A percentile compares a stretch with the other conserved stretches of the same genome.
Conservation (phyloP, 1,139 yeast genomes). For the Yamadazyma triangularis region DNA sequence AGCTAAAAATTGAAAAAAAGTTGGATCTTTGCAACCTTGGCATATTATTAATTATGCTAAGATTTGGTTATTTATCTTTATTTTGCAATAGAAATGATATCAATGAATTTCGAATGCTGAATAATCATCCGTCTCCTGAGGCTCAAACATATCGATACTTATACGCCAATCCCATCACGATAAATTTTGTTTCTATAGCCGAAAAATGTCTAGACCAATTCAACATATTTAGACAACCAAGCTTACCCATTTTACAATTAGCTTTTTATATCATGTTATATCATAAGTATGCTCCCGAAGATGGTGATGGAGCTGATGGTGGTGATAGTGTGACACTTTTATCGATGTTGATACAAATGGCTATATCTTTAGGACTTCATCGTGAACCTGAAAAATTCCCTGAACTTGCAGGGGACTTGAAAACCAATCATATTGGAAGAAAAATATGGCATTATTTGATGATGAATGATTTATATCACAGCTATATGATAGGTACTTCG, state of each 20-base stretch:
- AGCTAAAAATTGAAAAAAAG: conserved; percentile 22
- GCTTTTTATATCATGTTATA: conserved; percentile 34
- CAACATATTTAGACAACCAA: conserved; percentile 42
- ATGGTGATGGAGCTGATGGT: conserved; percentile 46
- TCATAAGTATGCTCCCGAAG: conserved; percentile 45
- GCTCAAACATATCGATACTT: conserved; percentile 37
- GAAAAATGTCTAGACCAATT: conserved; percentile 52
- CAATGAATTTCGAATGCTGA: conserved; percentile 22
- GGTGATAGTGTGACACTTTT: conserved; percentile 37
- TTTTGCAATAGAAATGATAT: conserved; percentile 28
- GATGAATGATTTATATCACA: conserved; percentile 22
- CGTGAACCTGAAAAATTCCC: conserved; percentile 33
- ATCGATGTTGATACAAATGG: conserved; percentile 38
- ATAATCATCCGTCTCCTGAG: conserved; percentile 17
- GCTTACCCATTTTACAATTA: conserved; percentile 48
- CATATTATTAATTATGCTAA: conserved; percentile 22
- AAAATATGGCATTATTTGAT: conserved; percentile 51
- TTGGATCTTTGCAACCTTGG: conserved; percentile 34
- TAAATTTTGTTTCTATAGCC: conserved; percentile 44
- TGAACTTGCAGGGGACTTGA: conserved; percentile 16
- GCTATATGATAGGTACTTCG: conserved; percentile 28
- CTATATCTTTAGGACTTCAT: conserved; percentile 43
- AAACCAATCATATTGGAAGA: conserved; percentile 38
- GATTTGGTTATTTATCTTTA: conserved; percentile 29
- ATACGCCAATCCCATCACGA: conserved; percentile 43